Percentiles rank a stretch among this genome's conserved stretches.
phyloP scores from a whole-genome alignment of 1,139 yeast species.

The Taphrina confusa region DNA sequence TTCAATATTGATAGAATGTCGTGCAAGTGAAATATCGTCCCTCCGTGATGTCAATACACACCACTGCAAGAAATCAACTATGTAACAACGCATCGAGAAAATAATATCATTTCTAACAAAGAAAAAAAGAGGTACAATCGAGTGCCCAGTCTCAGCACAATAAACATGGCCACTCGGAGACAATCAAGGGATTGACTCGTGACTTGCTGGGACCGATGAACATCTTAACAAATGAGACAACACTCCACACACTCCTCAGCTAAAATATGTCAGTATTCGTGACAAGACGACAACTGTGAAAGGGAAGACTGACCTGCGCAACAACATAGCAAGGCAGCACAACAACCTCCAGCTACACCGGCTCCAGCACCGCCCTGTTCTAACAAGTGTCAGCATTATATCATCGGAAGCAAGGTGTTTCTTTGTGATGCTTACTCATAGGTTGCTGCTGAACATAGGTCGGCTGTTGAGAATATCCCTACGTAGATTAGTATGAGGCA shows the following conservation, averaged over 20 bases:
- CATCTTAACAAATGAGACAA: constrained; percentile 2
- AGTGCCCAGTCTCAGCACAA: too few relatives aligned
- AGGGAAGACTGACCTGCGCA: constrained; percentile 15
- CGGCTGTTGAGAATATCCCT: constrained; percentile 29
- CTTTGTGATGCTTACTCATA: constrained; percentile 7
- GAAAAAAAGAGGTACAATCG: too few relatives aligned
- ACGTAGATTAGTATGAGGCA: not conserved
- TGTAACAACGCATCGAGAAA: too few relatives aligned
- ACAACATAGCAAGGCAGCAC: constrained; percentile 30
- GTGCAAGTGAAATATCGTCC: too few relatives aligned
- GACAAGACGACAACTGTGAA: not conserved
- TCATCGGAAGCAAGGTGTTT: not conserved
- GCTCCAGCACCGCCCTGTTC: constrained; percentile 25
- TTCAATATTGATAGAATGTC: too few relatives aligned
- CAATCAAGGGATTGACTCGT: too few relatives aligned
- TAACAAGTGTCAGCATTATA: not conserved
- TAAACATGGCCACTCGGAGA: too few relatives aligned
- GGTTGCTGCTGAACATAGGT: constrained; percentile 33
- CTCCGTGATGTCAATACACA: too few relatives aligned
- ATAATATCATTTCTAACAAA: too few relatives aligned
- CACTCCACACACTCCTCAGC: constrained; percentile 15
- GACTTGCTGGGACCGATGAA: too few relatives aligned
- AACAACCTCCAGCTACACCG: constrained; percentile 34
- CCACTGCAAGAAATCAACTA: too few relatives aligned
- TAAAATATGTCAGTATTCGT: not conserved